These are phyloP conservation scores for Cryptococcus jaspeensis DNA, from an alignment of 1,284 basidiomycete species.

Conservation along the genomic window DNA sequence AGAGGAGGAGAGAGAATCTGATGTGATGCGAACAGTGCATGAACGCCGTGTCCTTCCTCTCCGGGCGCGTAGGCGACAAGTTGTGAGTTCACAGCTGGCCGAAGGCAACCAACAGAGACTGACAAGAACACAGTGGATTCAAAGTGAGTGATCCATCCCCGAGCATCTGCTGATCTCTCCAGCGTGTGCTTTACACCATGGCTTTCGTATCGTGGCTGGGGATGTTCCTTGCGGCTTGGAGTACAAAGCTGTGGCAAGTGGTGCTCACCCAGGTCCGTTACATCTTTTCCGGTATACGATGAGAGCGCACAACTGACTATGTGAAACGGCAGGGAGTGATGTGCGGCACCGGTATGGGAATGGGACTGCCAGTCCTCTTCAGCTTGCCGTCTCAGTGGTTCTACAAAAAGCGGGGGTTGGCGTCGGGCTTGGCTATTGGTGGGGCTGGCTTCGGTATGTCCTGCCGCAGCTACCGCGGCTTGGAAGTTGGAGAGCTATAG, in stretches of 20 bases:
- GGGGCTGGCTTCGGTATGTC: slow-evolving; percentile 31
- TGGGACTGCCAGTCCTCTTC: slow-evolving; percentile 38
- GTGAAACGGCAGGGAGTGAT: slow-evolving; percentile 29
- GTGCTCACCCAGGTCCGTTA: slow-evolving; percentile 24
- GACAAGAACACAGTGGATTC: slow-evolving; percentile 35
- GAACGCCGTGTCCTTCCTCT: too few relatives aligned
- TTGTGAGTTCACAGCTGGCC: too few relatives aligned
- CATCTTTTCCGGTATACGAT: too few relatives aligned
- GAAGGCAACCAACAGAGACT: too few relatives aligned
- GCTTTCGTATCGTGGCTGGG: slow-evolving; percentile 28
- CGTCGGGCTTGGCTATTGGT: slow-evolving; percentile 35
- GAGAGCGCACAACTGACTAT: too few relatives aligned
- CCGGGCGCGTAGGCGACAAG: too few relatives aligned
- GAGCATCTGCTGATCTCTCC: not conserved
- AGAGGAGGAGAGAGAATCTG: too few relatives aligned
- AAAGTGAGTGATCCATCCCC: slow-evolving; percentile 16
- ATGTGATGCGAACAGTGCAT: too few relatives aligned
- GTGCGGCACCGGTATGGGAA: slow-evolving; percentile 30
- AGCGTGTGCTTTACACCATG: slow-evolving; percentile 20
- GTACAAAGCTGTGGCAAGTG: slow-evolving; percentile 25
- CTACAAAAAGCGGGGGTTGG: slow-evolving; percentile 34
- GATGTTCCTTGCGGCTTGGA: slow-evolving; percentile 24
- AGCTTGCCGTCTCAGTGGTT: slow-evolving; percentile 44
- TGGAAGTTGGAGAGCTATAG: too few relatives aligned
- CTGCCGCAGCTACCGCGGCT: too few relatives aligned